Conservation (phyloP, 2,329 filamentous ascomycete genomes). For the Aspergillus ustus region DNA sequence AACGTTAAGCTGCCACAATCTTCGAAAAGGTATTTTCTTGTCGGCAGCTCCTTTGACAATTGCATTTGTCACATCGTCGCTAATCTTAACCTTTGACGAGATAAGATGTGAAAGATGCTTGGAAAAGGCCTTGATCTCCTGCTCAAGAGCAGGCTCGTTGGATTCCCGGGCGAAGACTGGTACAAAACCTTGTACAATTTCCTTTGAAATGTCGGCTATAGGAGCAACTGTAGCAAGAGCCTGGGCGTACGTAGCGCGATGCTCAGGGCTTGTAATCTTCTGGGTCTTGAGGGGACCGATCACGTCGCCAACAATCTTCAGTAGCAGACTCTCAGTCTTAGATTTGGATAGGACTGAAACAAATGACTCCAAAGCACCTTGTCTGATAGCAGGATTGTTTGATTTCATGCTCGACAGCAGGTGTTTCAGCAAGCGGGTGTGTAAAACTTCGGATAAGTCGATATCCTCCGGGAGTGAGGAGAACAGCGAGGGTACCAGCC, state of each 20-base stretch:
- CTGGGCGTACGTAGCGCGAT: constrained; percentile 80
- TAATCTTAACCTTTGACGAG: constrained; percentile 62
- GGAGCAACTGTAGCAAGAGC: constrained; percentile 71
- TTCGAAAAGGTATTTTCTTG: constrained; percentile 78
- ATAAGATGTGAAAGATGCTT: constrained; percentile 68
- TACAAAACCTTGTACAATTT: constrained; percentile 69
- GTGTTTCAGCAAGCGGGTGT: constrained; percentile 77
- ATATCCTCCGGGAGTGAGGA: constrained; percentile 69
- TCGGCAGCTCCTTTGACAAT: constrained; percentile 83
- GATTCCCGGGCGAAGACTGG: constrained; percentile 79
- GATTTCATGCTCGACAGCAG: constrained; percentile 91
- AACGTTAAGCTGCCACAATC: constrained; percentile 77
- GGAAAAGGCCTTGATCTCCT: constrained; percentile 74
- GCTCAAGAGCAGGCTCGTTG: constrained; percentile 79
- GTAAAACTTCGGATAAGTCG: constrained; percentile 77
- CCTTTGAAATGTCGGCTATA: constrained; percentile 65
- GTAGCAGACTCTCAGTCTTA: constrained; percentile 61
- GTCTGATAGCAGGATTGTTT: constrained; percentile 76
- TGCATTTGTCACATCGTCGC: constrained; percentile 69
- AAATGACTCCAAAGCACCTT: constrained; percentile 77
- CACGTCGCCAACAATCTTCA: constrained; percentile 77
- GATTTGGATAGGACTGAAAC: constrained; percentile 68
- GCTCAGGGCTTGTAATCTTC: constrained; percentile 83
- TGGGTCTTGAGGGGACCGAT: constrained; percentile 77
- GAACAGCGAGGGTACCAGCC: constrained; percentile 75